Percentiles rank a stretch among this genome's conserved stretches.
Evolutionary conservation across 2,329 filamentous ascomycete genomes (phyloP).

Genomic region (Xylaria sp.): DNA sequence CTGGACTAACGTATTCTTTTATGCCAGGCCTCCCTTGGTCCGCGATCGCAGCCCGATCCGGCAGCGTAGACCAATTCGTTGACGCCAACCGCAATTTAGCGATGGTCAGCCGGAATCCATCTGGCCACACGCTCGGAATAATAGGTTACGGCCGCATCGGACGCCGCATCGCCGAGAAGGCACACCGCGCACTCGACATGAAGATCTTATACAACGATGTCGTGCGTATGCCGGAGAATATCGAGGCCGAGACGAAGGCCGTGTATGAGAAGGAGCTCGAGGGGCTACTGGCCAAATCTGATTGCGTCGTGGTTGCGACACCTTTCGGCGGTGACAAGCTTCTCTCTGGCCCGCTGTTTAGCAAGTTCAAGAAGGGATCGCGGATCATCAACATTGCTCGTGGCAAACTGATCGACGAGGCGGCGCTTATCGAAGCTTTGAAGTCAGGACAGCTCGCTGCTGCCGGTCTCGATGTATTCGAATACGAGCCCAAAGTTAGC

Average conservation of each 20-base stretch:
- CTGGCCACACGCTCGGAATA: conserved; percentile 55
- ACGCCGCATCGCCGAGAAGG: conserved; percentile 54
- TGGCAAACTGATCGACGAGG: conserved; percentile 58
- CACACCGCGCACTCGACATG: conserved; percentile 55
- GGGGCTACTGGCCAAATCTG: conserved; percentile 38
- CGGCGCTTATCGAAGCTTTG: conserved; percentile 38
- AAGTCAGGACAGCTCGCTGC: conserved; percentile 34
- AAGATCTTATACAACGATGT: conserved; percentile 59
- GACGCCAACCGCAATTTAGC: conserved; percentile 59
- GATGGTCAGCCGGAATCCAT: conserved; percentile 60
- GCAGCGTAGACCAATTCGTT: conserved; percentile 41
- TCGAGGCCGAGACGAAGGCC: conserved; percentile 40
- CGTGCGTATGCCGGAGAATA: conserved; percentile 34
- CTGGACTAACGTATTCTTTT: too few species aligned
- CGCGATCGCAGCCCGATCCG: conserved; percentile 55
- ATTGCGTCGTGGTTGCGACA: conserved; percentile 39
- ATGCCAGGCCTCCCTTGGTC: conserved; percentile 65
- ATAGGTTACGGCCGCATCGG: conserved; percentile 58
- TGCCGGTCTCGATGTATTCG: conserved; percentile 42
- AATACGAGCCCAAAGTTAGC: conserved; percentile 50
- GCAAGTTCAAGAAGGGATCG: conserved; percentile 53
- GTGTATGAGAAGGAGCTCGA: conserved; percentile 40
- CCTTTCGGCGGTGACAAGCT: conserved; percentile 30
- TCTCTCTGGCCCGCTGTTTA: conserved; percentile 44
- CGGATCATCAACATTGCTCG: conserved; percentile 48